Evolutionary conservation across 208 protist species (phyloP).

Genomic region (Strigomonas galati): DNA sequence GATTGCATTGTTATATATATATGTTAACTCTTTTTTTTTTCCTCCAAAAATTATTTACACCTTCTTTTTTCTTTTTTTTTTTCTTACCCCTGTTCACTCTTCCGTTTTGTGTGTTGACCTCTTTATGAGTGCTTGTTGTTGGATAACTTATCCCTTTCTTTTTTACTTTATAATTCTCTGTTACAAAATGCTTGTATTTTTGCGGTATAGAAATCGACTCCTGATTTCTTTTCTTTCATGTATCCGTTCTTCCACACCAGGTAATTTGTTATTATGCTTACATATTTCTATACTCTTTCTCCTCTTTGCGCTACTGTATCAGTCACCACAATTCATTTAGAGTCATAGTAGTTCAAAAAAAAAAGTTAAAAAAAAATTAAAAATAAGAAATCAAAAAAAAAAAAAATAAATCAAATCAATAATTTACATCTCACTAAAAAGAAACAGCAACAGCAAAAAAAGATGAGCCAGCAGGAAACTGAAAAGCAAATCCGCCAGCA

Average conservation of each 20-base stretch:
- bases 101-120: slow-evolving; percentile 1
- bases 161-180: background rate
- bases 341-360: background rate
- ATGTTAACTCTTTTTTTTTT: slow-evolving; percentile 6
- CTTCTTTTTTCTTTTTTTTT: slow-evolving; percentile 13
- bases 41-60: slow-evolving; percentile 6
- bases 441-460: background rate
- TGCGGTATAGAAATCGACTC: too few relatives aligned
- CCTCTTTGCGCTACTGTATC: slow-evolving; percentile 1
- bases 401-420: background rate
- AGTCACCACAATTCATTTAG: background rate
- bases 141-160: background rate
- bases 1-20: too few relatives aligned
- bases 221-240: slow-evolving; percentile 2
- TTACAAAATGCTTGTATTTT: background rate
- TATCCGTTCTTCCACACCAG: background rate
- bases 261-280: background rate
- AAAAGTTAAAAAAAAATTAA: background rate
- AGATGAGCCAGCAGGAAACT: background rate
- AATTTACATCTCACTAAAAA: background rate
- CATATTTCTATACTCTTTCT: slow-evolving; percentile 6
- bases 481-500: slow-evolving; percentile 70
- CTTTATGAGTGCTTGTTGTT: background rate
- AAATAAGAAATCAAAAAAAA: background rate
- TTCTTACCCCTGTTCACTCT: background rate